phyloP scores from a whole-genome alignment of 2,329 filamentous ascomycete species.

The Pseudopyricularia javanii region DNA sequence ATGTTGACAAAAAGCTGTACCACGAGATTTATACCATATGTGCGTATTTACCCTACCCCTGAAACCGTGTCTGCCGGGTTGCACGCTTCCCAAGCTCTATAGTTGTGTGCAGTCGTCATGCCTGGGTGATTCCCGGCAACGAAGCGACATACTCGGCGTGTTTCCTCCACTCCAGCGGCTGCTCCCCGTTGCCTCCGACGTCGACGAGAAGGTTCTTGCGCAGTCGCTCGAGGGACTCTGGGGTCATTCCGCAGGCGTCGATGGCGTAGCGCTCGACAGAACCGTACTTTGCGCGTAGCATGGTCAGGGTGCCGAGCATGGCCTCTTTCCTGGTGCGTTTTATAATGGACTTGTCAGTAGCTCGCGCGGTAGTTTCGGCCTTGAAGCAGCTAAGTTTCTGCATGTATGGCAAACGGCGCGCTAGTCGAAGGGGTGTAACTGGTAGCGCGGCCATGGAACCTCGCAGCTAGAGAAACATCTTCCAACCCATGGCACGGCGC shows the following conservation, averaged over 20 bases:
- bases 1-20: neutral
- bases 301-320: slow-evolving; percentile 35
- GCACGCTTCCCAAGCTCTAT: neutral
- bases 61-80: neutral
- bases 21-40: neutral
- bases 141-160: slow-evolving; percentile 8
- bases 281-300: slow-evolving; percentile 48
- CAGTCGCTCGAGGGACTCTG: slow-evolving; percentile 39
- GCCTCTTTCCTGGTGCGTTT: slow-evolving; percentile 24
- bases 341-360: neutral
- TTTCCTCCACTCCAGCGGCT: slow-evolving; percentile 14
- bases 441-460: too few relatives aligned
- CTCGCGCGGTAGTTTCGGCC: too few relatives aligned
- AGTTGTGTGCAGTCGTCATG: too few relatives aligned
- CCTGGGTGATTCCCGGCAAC: neutral
- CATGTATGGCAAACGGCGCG: too few relatives aligned
- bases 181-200: slow-evolving; percentile 7
- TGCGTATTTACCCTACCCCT: neutral
- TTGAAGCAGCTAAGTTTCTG: too few relatives aligned
- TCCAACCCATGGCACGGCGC: too few relatives aligned
- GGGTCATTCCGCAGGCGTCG: slow-evolving; percentile 42
- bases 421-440: too few relatives aligned
- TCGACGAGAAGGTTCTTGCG: slow-evolving; percentile 33
- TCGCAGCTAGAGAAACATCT: too few relatives aligned
- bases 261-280: slow-evolving; percentile 52